Base-by-base conservation (phyloP, 129 eudicot genomes). In the Lonicera japonica region DNA sequence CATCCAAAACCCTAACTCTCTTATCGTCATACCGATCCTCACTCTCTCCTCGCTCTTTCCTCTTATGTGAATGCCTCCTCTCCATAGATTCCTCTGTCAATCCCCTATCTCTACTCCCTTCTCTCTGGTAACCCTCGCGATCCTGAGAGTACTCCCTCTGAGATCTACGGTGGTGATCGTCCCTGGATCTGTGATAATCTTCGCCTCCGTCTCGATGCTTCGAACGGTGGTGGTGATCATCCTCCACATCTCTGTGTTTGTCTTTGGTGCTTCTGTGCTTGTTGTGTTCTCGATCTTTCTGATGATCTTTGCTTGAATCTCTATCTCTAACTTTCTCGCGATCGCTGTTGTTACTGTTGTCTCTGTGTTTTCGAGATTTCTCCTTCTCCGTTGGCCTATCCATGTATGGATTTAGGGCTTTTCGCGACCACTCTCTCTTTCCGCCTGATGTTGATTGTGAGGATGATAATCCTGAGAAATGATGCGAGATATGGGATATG, bases 1-100 rank as follows among this genome's bases (percentile, higher is more conserved):
- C 90, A 53, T 87, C 94, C 21, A 57, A 70, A 83, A 86, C 89
- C 97, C 92, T 83, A 83, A 24, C 66, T 43, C 95, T 73, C 73
- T 89, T 89, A 50, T 86, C 95, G 20, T 55, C 70, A 15, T 66
- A 54, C 69, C 79, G 46, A 24, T 85, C 95, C 64, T 89, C 95
- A 23, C 80, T 83, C 19, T 70, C 88, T 18, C 72, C 82, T 61
- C 95, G 73, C 53, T 85, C 86, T 34, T 82, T 85, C 71, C 96
- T 75, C 86, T 82, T 77, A 34, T 36, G 21, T 51, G 74, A 75
- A 60, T 72, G 64, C 68, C 69, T 60, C 25, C 76, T 73, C 64
- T 67, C 71, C 25, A 71, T 75, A 34, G 84, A 74, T 41, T 71
- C 72, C 64, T 79, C 80, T 54, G 47, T 65, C 54, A 13, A 45